Conservation (phyloP, 2,329 filamentous ascomycete species). For the Corynespora cassiicola region DNA sequence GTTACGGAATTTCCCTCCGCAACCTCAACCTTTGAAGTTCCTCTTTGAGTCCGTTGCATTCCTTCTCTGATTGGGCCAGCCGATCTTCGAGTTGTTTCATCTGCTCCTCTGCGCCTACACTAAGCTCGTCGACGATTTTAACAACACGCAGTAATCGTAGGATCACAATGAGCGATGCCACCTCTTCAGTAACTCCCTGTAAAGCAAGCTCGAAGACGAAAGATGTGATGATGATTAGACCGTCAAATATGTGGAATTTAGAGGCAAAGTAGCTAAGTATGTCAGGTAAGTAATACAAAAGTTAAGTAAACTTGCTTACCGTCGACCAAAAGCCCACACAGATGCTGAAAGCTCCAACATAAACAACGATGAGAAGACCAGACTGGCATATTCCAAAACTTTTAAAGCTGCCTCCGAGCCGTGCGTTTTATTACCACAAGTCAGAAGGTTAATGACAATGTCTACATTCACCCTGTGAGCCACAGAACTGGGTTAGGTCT, state of each 20-base stretch:
- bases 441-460: conserved; percentile 57
- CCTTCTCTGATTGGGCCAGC: conserved; percentile 60
- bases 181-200: conserved; percentile 65
- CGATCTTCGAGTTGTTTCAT: conserved; percentile 63
- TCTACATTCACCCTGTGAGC: conserved; percentile 31
- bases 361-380: conserved; percentile 70
- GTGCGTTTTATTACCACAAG: conserved; percentile 50
- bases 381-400: conserved; percentile 58
- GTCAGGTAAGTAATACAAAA: neutral
- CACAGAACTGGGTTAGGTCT: conserved; percentile 1
- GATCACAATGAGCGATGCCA: conserved; percentile 70
- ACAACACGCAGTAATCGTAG: conserved; percentile 73
- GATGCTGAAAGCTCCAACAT: conserved; percentile 66
- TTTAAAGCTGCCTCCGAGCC: conserved; percentile 46
- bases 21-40: conserved; percentile 19
- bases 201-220: conserved; percentile 69
- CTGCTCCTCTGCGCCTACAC: conserved; percentile 67
- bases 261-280: conserved; percentile 40
- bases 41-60: conserved; percentile 56
- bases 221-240: conserved; percentile 65
- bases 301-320: conserved; percentile 51
- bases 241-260: conserved; percentile 69
- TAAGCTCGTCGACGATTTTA: conserved; percentile 74
- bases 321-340: conserved; percentile 66
- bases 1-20: too few species aligned